Conservation (phyloP, 2,329 filamentous ascomycete genomes). For the Tolypocladium amazonense region DNA sequence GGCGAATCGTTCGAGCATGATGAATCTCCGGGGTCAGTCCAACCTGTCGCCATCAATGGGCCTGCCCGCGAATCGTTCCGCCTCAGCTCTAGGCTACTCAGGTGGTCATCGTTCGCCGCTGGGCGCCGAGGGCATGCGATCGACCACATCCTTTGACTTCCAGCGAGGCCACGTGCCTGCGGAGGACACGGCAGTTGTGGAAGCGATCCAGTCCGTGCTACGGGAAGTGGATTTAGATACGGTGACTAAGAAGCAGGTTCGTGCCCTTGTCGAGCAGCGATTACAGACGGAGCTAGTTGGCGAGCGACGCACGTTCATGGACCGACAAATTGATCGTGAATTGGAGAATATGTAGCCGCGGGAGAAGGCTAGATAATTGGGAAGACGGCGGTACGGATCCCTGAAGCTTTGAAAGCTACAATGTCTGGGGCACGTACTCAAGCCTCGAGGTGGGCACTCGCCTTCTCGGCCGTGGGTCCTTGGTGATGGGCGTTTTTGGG, state of each 20-base stretch:
- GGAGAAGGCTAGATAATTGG: not conserved
- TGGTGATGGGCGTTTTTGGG: not conserved
- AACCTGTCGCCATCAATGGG: conserved; percentile 35
- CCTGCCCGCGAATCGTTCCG: conserved; percentile 24
- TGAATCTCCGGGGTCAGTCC: conserved; percentile 40
- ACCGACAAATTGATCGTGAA: conserved; percentile 86
- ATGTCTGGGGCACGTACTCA: not conserved
- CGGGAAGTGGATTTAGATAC: conserved; percentile 85
- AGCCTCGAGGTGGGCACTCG: not conserved
- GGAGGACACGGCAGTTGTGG: conserved; percentile 69
- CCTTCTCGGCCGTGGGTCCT: not conserved
- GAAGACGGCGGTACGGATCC: not conserved
- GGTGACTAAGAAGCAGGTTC: conserved; percentile 97
- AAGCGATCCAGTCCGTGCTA: conserved; percentile 75
- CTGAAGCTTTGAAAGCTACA: not conserved
- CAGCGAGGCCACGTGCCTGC: conserved; percentile 52
- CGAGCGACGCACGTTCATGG: conserved; percentile 81
- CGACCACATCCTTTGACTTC: conserved; percentile 48
- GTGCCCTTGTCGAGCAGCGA: conserved; percentile 84
- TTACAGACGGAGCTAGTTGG: conserved; percentile 81
- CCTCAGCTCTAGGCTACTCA: conserved; percentile 34
- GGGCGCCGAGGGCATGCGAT: conserved; percentile 35
- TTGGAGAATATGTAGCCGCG: conserved; percentile 73
- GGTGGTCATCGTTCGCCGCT: conserved; percentile 37
- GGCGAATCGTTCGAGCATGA: conserved; percentile 48